Percentiles rank a stretch among this genome's conserved stretches.
These are phyloP conservation scores for Candida sanyaensis DNA, from an alignment of 1,139 yeast genomes.

Conservation along the genomic window DNA sequence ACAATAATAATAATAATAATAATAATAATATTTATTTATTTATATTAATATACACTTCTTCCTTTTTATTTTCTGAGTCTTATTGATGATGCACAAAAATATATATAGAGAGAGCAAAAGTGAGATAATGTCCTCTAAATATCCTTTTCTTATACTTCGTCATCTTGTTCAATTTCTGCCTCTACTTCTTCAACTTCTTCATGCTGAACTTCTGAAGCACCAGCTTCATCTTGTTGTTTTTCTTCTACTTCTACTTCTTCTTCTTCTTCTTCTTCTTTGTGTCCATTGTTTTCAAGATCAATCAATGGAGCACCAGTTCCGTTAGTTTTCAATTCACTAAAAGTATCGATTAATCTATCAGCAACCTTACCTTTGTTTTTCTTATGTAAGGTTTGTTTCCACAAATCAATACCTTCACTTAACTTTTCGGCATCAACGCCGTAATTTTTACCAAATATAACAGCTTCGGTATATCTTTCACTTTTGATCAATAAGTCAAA, in stretches of 20 bases:
- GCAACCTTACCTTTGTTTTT: constrained; percentile 61
- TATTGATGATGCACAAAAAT: neutral
- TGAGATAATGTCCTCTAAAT: neutral
- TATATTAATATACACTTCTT: neutral
- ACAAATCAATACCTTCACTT: constrained; percentile 50
- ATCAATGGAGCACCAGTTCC: constrained; percentile 26
- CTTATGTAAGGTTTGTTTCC: constrained; percentile 62
- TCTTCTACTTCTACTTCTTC: constrained; percentile 17
- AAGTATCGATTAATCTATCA: constrained; percentile 54
- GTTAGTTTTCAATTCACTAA: constrained; percentile 24
- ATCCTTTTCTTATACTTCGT: constrained; percentile 14
- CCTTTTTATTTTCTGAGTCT: neutral
- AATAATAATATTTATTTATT: constrained; percentile 1
- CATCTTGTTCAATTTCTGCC: constrained; percentile 16
- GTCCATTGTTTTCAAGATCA: constrained; percentile 26
- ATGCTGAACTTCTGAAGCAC: constrained; percentile 15
- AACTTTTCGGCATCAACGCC: constrained; percentile 43
- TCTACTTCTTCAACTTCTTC: constrained; percentile 23
- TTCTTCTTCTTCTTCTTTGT: constrained; percentile 19
- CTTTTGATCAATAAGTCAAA: constrained; percentile 67
- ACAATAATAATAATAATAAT: constrained; percentile 4
- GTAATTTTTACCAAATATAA: constrained; percentile 77
- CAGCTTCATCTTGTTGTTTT: constrained; percentile 14
- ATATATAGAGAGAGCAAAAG: too few relatives aligned
- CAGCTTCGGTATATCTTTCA: constrained; percentile 81